Evolutionary conservation across 805 yeast genomes (phyloP).

Genomic region (Babjeviella inositovora): DNA sequence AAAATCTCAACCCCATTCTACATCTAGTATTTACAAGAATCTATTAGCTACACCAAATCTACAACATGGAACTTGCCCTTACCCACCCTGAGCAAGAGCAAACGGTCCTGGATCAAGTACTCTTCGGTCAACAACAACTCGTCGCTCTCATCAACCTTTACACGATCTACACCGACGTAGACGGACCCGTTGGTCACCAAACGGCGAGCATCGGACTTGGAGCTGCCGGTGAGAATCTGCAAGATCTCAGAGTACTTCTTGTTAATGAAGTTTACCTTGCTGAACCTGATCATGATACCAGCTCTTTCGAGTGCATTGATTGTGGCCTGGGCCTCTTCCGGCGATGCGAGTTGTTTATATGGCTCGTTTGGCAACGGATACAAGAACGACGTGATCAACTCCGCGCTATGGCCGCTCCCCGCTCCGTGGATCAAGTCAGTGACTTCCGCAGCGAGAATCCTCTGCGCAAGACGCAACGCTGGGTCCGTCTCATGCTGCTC

Average conservation of each 20-base stretch:
- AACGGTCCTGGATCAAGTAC: slow-evolving; percentile 37
- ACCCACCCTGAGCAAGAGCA: slow-evolving; percentile 60
- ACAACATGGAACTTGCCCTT: slow-evolving; percentile 50
- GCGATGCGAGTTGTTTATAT: too few relatives aligned
- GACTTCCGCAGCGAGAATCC: slow-evolving; percentile 65
- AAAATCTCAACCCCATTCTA: too few relatives aligned
- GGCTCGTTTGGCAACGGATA: slow-evolving; percentile 42
- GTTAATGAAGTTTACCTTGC: slow-evolving; percentile 15
- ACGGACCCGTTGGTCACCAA: slow-evolving; percentile 58
- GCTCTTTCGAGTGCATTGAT: slow-evolving; percentile 41
- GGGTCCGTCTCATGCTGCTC: slow-evolving; percentile 38
- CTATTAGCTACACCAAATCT: slow-evolving; percentile 11
- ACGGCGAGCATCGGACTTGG: slow-evolving; percentile 43
- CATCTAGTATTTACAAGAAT: too few relatives aligned
- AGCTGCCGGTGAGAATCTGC: slow-evolving; percentile 25
- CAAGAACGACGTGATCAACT: slow-evolving; percentile 47
- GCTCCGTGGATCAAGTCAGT: slow-evolving; percentile 80
- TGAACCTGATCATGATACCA: slow-evolving; percentile 26
- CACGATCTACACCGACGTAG: slow-evolving; percentile 46
- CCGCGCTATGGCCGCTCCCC: slow-evolving; percentile 57
- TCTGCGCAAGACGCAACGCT: slow-evolving; percentile 58
- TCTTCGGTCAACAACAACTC: slow-evolving; percentile 27
- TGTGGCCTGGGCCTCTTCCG: slow-evolving; percentile 34
- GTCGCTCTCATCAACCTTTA: slow-evolving; percentile 34
- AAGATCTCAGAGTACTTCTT: slow-evolving; percentile 35